Conservation (phyloP, 306 rosid genomes). For the Glycine soja region DNA sequence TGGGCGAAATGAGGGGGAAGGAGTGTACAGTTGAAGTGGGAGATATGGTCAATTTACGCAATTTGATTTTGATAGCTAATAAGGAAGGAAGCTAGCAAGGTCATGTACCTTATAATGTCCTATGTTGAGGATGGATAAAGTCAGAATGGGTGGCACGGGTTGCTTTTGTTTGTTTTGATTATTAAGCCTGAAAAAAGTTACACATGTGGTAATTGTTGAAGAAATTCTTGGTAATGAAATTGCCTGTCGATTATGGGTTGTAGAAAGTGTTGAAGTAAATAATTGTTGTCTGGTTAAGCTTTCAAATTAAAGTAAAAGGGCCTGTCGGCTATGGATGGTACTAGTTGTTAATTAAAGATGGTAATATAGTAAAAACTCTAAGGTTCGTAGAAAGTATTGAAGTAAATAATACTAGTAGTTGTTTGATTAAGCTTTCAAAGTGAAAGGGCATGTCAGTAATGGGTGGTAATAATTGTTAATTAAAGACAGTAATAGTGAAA, state of each 20-base stretch:
- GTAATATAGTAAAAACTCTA: too few relatives aligned
- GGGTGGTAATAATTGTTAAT: too few relatives aligned
- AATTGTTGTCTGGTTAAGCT: too few relatives aligned
- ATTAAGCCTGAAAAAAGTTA: too few relatives aligned
- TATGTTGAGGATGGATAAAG: neutral
- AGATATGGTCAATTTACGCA: slow-evolving; percentile 45
- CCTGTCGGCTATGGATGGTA: too few relatives aligned
- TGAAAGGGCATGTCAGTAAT: too few relatives aligned
- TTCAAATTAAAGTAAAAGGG: too few relatives aligned
- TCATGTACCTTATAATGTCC: neutral
- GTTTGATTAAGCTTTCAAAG: too few relatives aligned
- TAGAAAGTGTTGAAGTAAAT: neutral
- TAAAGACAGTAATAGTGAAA: too few relatives aligned
- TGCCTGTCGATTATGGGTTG: slow-evolving; percentile 29
- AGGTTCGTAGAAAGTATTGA: too few relatives aligned
- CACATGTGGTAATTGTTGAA: neutral
- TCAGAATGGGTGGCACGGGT: slow-evolving; percentile 22
- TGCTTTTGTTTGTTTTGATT: neutral
- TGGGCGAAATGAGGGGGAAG: slow-evolving; percentile 5
- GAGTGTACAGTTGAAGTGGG: slow-evolving; percentile 6
- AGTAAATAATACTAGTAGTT: too few relatives aligned
- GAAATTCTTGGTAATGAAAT: neutral
- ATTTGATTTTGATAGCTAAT: neutral
- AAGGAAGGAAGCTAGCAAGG: neutral
- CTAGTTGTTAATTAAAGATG: too few relatives aligned